A percentile compares a stretch with the other conserved stretches of the same genome.
Evolutionary conservation across 176 grass and related monocot genomes (phyloP).

Genomic region (Avena sativa): DNA sequence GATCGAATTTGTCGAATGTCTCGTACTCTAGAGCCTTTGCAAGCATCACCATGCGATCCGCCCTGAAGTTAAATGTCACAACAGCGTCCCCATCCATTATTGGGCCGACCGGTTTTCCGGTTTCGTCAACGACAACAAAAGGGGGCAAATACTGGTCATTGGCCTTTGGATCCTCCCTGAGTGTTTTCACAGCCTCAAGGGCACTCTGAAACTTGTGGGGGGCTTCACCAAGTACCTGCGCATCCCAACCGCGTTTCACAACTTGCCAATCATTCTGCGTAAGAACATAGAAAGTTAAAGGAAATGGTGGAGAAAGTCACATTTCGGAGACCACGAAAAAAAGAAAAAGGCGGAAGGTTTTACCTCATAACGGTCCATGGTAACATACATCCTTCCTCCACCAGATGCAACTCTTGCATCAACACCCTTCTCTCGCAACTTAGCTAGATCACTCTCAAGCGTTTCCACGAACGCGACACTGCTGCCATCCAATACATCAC

Average conservation of each 20-base stretch:
- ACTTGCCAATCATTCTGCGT: slow-evolving; percentile 92
- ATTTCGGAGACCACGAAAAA: not conserved
- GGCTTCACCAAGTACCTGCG: slow-evolving; percentile 89
- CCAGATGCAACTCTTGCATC: slow-evolving; percentile 89
- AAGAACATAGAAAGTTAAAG: not conserved
- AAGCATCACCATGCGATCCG: slow-evolving; percentile 88
- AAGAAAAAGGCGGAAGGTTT: not conserved
- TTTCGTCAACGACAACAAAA: slow-evolving; percentile 79
- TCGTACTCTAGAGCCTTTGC: slow-evolving; percentile 86
- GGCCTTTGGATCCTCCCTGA: slow-evolving; percentile 69
- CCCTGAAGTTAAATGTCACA: slow-evolving; percentile 90
- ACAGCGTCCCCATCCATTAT: slow-evolving; percentile 87
- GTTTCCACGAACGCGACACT: slow-evolving; percentile 87
- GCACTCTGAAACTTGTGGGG: slow-evolving; percentile 69
- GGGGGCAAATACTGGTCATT: slow-evolving; percentile 88
- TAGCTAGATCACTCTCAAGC: slow-evolving; percentile 73
- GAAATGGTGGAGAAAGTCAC: not conserved
- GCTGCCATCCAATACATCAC: slow-evolving; percentile 86
- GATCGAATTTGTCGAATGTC: slow-evolving; percentile 81
- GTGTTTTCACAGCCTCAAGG: slow-evolving; percentile 75
- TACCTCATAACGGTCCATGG: slow-evolving; percentile 97
- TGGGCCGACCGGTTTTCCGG: slow-evolving; percentile 61
- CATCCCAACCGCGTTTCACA: slow-evolving; percentile 95
- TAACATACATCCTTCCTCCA: slow-evolving; percentile 97
- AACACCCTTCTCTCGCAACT: slow-evolving; percentile 67